Conservation (phyloP, 2,329 filamentous ascomycete species). For the Xylariaceae sp. region DNA sequence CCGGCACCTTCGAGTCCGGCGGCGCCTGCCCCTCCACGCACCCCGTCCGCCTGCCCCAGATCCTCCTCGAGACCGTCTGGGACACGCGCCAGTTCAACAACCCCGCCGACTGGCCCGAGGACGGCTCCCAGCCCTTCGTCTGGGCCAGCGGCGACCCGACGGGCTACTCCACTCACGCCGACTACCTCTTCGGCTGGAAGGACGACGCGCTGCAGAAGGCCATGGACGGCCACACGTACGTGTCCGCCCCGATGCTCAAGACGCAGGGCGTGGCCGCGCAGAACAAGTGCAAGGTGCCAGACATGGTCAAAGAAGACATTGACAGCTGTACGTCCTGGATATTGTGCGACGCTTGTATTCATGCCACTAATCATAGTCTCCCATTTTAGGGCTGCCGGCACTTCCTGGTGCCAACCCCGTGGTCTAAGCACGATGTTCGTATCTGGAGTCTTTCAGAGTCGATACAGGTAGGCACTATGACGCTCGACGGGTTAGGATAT, state of each 20-base stretch:
- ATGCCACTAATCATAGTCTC: background rate
- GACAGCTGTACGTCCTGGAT: slow-evolving; percentile 21
- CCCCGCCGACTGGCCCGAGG: slow-evolving; percentile 17
- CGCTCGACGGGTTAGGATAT: no score
- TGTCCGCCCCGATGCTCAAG: slow-evolving; percentile 24
- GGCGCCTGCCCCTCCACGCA: slow-evolving; percentile 37
- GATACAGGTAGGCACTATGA: no score
- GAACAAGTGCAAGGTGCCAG: slow-evolving; percentile 24
- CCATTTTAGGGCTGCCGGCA: background rate
- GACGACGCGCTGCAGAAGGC: slow-evolving; percentile 36
- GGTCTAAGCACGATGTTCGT: background rate
- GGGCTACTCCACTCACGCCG: slow-evolving; percentile 35
- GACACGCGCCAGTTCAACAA: slow-evolving; percentile 23
- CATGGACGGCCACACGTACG: slow-evolving; percentile 32
- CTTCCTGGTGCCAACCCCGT: background rate
- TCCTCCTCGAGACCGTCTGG: slow-evolving; percentile 37
- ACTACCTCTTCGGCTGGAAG: slow-evolving; percentile 42
- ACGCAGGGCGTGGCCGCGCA: slow-evolving; percentile 19
- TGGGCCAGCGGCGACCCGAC: slow-evolving; percentile 35
- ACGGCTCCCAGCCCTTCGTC: slow-evolving; percentile 29
- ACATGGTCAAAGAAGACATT: slow-evolving; percentile 22
- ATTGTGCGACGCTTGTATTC: background rate
- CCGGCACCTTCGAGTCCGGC: slow-evolving; percentile 38
- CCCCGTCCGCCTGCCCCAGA: slow-evolving; percentile 37
- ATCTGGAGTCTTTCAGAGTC: no score